Conservation (phyloP, 257 asterid genomes). For the Rhazya stricta region DNA sequence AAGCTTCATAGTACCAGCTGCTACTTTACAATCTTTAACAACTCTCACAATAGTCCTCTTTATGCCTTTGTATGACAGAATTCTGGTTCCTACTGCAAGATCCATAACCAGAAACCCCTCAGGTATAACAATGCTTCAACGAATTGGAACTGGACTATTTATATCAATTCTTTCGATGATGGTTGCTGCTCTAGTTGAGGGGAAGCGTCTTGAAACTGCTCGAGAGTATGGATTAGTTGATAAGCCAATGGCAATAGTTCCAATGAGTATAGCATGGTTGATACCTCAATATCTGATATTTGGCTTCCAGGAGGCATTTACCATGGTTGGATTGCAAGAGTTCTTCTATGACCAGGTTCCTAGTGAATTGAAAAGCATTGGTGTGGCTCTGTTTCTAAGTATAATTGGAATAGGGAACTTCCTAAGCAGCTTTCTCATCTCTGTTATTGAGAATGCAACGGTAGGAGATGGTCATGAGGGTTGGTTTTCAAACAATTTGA, state of each 20-base stretch:
- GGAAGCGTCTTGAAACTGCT: conserved; percentile 49
- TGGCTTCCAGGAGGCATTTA: conserved; percentile 48
- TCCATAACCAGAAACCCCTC: conserved; percentile 37
- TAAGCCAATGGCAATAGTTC: conserved; percentile 35
- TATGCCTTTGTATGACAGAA: conserved; percentile 57
- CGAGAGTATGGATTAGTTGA: conserved; percentile 35
- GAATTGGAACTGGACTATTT: conserved; percentile 59
- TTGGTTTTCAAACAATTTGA: conserved; percentile 38
- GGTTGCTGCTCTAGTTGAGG: conserved; percentile 56
- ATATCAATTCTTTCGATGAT: conserved; percentile 40
- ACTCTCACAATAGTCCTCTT: conserved; percentile 39
- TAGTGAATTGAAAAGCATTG: conserved; percentile 47
- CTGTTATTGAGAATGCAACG: conserved; percentile 26
- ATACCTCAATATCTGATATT: conserved; percentile 48
- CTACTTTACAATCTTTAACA: conserved; percentile 49
- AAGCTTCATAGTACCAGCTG: conserved; percentile 48
- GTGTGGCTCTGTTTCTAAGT: conserved; percentile 48
- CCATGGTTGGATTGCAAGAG: conserved; percentile 63
- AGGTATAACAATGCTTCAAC: conserved; percentile 54
- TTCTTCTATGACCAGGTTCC: conserved; percentile 63
- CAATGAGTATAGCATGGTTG: conserved; percentile 62
- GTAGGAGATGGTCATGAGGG: conserved; percentile 25
- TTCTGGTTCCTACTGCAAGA: conserved; percentile 46
- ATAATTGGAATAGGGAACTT: conserved; percentile 56
- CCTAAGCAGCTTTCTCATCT: conserved; percentile 57